A percentile compares a stretch with the other conserved stretches of the same genome.
Evolutionary conservation across 2,329 filamentous ascomycete species (phyloP).

Genomic region (Alternaria atra): DNA sequence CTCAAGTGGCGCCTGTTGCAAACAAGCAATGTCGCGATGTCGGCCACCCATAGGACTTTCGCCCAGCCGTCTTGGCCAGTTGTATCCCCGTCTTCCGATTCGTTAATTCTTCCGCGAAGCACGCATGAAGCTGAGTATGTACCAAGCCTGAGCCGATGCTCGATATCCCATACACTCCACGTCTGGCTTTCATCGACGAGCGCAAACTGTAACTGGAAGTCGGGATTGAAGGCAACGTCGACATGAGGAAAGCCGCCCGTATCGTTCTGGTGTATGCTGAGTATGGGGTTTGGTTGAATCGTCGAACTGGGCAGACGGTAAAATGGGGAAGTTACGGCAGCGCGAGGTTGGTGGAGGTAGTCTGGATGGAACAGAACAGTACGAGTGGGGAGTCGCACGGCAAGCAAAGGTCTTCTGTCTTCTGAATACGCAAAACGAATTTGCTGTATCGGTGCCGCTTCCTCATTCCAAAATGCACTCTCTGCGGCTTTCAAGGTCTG

Average conservation of each 20-base stretch:
- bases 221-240: conserved; percentile 73
- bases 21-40: conserved; percentile 61
- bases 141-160: conserved; percentile 30
- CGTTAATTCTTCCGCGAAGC: conserved; percentile 34
- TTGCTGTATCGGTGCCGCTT: conserved; percentile 63
- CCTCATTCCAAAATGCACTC: conserved; percentile 64
- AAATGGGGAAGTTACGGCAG: conserved; percentile 25
- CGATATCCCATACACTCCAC: conserved; percentile 74
- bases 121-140: conserved; percentile 48
- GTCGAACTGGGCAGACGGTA: conserved; percentile 55
- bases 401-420: conserved; percentile 58
- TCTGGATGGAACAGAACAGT: conserved; percentile 59
- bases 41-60: conserved; percentile 59
- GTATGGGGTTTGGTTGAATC: conserved; percentile 65
- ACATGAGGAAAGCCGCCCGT: conserved; percentile 67
- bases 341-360: conserved; percentile 23
- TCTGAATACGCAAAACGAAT: conserved; percentile 60
- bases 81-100: neutral
- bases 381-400: conserved; percentile 57
- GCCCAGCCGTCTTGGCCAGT: conserved; percentile 59
- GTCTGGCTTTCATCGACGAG: conserved; percentile 71
- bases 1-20: conserved; percentile 57
- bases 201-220: conserved; percentile 67
- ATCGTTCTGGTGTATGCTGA: conserved; percentile 61
- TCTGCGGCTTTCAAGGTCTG: conserved; percentile 55